Base-by-base conservation (phyloP, 208 protist genomes). In the Borovskyia barvae region DNA sequence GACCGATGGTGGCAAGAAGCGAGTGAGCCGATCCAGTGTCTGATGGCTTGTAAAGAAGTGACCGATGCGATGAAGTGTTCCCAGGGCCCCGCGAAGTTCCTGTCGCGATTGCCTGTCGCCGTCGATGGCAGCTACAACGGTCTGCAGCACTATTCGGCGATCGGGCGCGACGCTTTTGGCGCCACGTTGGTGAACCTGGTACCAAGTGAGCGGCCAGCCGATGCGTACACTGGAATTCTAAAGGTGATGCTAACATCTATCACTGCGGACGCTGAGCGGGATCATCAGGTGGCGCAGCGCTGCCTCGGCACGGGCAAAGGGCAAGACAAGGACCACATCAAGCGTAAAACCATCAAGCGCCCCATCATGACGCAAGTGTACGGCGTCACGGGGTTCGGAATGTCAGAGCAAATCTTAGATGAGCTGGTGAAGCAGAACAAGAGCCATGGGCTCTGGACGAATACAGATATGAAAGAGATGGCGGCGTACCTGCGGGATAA, bases 341-440 rank as follows among this genome's bases (percentile, higher is more conserved):
- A 87, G 42, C 88, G 97, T 25, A 99, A 99, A 71, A 95, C 98
- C 1, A 98, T 99, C 56, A 99, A 99, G 85, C 97, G 98, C 48
- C 98, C 97, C 26, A 98, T 99, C 58, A 99, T 99, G 98, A 99
- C 98, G 0, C 87, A 94, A 61, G 94, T 97, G 22, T 97, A 98
- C 77, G 98, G 98, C 54, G 98, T 99, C 8, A 99, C 98, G 0
- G 90, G 85, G 54, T 94, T 97, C 64, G 98, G 98, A 43, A 98
- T 98, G 75, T 82, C 89, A 3, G 76, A 96, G 69, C 97, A 99
- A 76, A 98, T 99, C 37, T 55, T 90, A 14, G 78, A 87, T 46
- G 87, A 97, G 77, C 77, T 97, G 14, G 74, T 87, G 29, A 93
- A 93, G 68, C 92, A 97, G 57, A 97, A 96, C 78, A 84, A 87